These are phyloP conservation scores for Biscogniauxia mediterranea DNA, from an alignment of 2,329 filamentous ascomycete species.

Conservation along the genomic window DNA sequence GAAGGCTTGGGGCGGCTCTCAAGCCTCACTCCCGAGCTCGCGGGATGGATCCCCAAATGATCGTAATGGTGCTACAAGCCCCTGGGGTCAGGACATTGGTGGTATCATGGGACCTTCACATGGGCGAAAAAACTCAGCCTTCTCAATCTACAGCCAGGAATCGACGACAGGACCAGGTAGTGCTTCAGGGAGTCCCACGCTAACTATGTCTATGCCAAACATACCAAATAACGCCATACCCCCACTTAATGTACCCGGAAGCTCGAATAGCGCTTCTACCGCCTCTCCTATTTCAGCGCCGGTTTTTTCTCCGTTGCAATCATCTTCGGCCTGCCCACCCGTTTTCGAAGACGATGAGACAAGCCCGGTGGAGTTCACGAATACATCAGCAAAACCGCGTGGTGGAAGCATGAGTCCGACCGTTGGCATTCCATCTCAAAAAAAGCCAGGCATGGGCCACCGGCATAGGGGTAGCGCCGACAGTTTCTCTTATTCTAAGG, in stretches of 20 bases:
- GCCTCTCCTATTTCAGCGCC: slow-evolving; percentile 21
- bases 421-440: slow-evolving; percentile 22
- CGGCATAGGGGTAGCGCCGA: slow-evolving; percentile 54
- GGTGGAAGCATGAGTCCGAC: slow-evolving; percentile 23
- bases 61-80: slow-evolving; percentile 47
- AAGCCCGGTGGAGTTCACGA: slow-evolving; percentile 16
- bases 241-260: slow-evolving; percentile 21
- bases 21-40: slow-evolving; percentile 66
- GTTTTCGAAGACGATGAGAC: slow-evolving; percentile 41
- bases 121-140: slow-evolving; percentile 48
- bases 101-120: slow-evolving; percentile 30
- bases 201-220: slow-evolving; percentile 42
- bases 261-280: slow-evolving; percentile 24
- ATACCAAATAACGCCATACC: slow-evolving; percentile 22
- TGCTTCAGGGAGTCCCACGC: slow-evolving; percentile 48
- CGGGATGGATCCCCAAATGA: slow-evolving; percentile 36
- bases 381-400: slow-evolving; percentile 9
- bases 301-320: slow-evolving; percentile 24
- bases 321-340: slow-evolving; percentile 35
- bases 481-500: slow-evolving; percentile 67
- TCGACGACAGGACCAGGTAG: slow-evolving; percentile 44
- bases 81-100: slow-evolving; percentile 35
- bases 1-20: slow-evolving; percentile 78
- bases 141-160: slow-evolving; percentile 48
- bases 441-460: slow-evolving; percentile 36